Evolutionary conservation across 2,329 filamentous ascomycete species (phyloP).

Genomic region (Ophiostoma australiae): DNA sequence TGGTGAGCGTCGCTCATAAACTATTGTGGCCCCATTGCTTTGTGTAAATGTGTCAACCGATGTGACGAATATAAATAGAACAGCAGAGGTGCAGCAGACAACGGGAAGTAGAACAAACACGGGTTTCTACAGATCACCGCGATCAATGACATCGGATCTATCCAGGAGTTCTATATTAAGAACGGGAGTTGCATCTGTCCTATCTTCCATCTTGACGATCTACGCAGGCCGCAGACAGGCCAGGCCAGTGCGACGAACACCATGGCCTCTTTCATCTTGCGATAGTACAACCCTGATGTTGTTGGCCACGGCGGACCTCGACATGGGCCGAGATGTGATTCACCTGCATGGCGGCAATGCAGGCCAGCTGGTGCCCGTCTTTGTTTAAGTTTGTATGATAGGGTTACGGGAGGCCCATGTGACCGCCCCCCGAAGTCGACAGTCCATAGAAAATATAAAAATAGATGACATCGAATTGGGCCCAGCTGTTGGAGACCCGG

Average conservation of each 20-base stretch:
- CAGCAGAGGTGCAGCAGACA: neutral
- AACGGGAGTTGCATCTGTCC: neutral
- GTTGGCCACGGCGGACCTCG: neutral
- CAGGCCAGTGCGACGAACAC: neutral
- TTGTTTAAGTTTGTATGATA: neutral
- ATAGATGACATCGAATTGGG: neutral
- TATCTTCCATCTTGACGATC: neutral
- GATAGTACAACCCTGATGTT: neutral
- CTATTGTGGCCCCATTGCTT: neutral
- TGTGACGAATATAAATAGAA: conserved; percentile 6
- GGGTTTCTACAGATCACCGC: neutral
- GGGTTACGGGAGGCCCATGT: neutral
- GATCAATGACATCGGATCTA: neutral
- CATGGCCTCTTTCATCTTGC: neutral
- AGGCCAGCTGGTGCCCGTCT: neutral
- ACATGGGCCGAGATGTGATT: neutral
- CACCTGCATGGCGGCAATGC: neutral
- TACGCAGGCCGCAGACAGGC: neutral
- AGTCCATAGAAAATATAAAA: neutral
- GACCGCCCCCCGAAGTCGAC: neutral
- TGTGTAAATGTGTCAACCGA: neutral
- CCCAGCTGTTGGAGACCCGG: neutral
- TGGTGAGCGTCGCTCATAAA: neutral
- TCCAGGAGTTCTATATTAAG: neutral
- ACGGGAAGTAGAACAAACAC: neutral